A percentile compares a stretch with the other conserved stretches of the same genome.
Evolutionary conservation across 192 early-diverging fungal species (phyloP).

Genomic region (Coemansia sp.): DNA sequence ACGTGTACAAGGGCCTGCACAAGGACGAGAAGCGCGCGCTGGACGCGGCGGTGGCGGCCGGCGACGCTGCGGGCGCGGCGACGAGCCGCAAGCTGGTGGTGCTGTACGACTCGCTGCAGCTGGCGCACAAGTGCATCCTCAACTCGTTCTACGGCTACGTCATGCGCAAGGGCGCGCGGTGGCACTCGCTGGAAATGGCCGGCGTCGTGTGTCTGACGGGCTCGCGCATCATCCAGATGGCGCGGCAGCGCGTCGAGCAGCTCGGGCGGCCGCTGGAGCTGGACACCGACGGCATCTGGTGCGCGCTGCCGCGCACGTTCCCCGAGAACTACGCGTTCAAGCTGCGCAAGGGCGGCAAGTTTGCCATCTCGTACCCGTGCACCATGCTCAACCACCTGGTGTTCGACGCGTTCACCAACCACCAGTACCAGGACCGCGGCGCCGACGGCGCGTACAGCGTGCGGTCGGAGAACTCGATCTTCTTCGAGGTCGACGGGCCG

Average conservation of each 20-base stretch:
- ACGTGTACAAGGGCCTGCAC: slow-evolving; percentile 93
- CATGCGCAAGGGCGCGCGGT: slow-evolving; percentile 96
- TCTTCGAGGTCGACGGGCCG: slow-evolving; percentile 99
- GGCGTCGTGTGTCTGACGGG: slow-evolving; percentile 98
- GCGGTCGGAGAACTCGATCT: slow-evolving; percentile 92
- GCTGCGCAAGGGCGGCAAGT: slow-evolving; percentile 72
- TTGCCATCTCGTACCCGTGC: slow-evolving; percentile 94
- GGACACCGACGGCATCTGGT: slow-evolving; percentile 99
- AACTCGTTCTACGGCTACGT: slow-evolving; percentile 99
- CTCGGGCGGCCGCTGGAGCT: slow-evolving; percentile 93
- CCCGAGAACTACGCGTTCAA: slow-evolving; percentile 92
- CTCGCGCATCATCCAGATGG: slow-evolving; percentile 95
- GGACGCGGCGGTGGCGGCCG: slow-evolving; percentile 63
- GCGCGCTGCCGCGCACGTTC: slow-evolving; percentile 87
- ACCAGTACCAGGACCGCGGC: slow-evolving; percentile 89
- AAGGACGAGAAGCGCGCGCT: slow-evolving; percentile 89
- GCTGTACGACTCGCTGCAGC: slow-evolving; percentile 94
- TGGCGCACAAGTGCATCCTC: slow-evolving; percentile 95
- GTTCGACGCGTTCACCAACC: slow-evolving; percentile 93
- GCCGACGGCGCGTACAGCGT: slow-evolving; percentile 62
- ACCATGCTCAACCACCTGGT: slow-evolving; percentile 98
- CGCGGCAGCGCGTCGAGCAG: slow-evolving; percentile 86
- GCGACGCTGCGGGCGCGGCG: slow-evolving; percentile 67
- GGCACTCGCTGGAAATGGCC: slow-evolving; percentile 99
- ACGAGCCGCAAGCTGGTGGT: slow-evolving; percentile 91